A percentile compares a stretch with the other conserved stretches of the same genome.
Conservation (phyloP, 495 filamentous ascomycete species). For the Paragyromitra xinjiangensis region DNA sequence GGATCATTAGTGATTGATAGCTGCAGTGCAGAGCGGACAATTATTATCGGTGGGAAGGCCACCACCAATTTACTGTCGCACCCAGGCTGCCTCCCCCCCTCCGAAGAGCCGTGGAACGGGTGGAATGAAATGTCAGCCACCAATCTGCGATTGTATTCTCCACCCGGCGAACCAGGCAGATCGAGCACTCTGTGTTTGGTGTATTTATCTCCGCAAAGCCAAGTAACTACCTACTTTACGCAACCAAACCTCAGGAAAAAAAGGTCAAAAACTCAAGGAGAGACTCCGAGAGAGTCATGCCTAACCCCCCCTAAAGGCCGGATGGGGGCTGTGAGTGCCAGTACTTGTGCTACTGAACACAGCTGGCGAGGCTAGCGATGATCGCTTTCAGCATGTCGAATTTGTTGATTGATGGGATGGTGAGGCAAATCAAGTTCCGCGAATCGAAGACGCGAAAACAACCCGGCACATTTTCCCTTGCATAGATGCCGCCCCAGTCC, state of each 20-base stretch:
- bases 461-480: slow-evolving; percentile 43
- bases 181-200: slow-evolving; percentile 1
- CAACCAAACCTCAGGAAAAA: not conserved
- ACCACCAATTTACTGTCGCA: slow-evolving; percentile 15
- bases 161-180: not conserved
- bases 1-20: slow-evolving; percentile 32
- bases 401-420: slow-evolving; percentile 23
- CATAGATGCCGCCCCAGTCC: slow-evolving; percentile 30
- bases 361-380: slow-evolving; percentile 14
- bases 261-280: not conserved
- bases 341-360: not conserved
- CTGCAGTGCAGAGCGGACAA: not conserved
- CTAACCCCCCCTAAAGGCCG: slow-evolving; percentile 8
- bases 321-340: slow-evolving; percentile 10
- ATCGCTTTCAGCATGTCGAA: slow-evolving; percentile 36
- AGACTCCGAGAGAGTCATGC: not conserved
- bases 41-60: slow-evolving; percentile 23
- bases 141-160: slow-evolving; percentile 19
- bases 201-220: slow-evolving; percentile 38
- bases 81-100: not conserved
- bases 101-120: slow-evolving; percentile 20
- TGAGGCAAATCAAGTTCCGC: slow-evolving; percentile 38
- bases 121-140: slow-evolving; percentile 24
- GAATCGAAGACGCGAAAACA: slow-evolving; percentile 35
- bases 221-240: slow-evolving; percentile 8